Conservation (phyloP, 805 yeast genomes). For the Kazachstania viticola region DNA sequence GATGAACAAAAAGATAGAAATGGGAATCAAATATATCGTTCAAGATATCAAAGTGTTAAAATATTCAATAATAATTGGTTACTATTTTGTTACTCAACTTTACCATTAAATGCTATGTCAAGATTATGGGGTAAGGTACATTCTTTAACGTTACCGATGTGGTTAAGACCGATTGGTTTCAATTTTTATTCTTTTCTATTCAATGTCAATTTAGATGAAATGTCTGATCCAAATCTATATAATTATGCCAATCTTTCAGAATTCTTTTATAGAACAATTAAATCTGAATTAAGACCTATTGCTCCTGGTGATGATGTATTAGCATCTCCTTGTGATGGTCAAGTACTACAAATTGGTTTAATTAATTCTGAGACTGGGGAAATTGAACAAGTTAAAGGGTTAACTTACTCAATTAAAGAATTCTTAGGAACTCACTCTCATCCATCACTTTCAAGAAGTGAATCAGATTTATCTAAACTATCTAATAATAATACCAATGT, state of each 20-base stretch:
- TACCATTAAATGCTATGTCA: conserved; percentile 84
- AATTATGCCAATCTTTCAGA: conserved; percentile 76
- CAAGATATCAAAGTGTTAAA: conserved; percentile 22
- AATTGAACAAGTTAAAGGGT: conserved; percentile 94
- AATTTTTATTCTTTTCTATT: conserved; percentile 65
- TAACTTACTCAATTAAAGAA: conserved; percentile 84
- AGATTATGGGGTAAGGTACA: conserved; percentile 93
- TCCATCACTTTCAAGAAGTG: conserved; percentile 24
- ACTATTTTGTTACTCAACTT: conserved; percentile 74
- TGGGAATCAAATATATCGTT: conserved; percentile 8
- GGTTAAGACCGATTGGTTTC: conserved; percentile 79
- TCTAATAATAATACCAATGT: background rate
- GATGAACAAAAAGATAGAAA: conserved; percentile 15
- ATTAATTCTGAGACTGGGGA: conserved; percentile 59
- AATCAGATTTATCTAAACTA: conserved; percentile 56
- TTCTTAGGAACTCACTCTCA: conserved; percentile 52
- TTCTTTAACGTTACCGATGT: conserved; percentile 68
- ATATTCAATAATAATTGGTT: conserved; percentile 56
- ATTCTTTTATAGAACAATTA: conserved; percentile 76
- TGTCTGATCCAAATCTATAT: conserved; percentile 68
- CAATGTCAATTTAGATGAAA: conserved; percentile 83
- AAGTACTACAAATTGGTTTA: conserved; percentile 71
- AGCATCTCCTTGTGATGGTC: conserved; percentile 91
- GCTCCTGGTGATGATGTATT: conserved; percentile 44
- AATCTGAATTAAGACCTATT: conserved; percentile 70